Evolutionary conservation across 2,329 filamentous ascomycete genomes (phyloP), one percentile per base, ranked within the genome.

Genomic region (Magnaporthales sp.): DNA sequence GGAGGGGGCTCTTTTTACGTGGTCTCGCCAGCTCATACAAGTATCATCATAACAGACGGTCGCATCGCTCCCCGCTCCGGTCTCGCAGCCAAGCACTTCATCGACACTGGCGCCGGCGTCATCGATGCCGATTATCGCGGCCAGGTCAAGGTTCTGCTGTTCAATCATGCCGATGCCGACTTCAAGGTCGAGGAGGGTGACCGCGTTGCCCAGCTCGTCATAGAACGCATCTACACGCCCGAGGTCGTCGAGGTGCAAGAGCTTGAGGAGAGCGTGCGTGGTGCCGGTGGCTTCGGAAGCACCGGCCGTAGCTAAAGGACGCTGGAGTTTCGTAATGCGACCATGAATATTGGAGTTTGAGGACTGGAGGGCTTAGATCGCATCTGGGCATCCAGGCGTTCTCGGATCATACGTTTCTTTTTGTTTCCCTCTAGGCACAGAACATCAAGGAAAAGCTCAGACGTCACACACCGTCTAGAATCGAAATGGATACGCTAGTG

Each of bases 41-140:
- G 11, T n/a, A 15, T 5, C 58, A 26, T n/a, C 22, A 11, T 27
- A 22, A 67, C 69, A 94, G 92, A 98, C 76, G 94, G 94, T 71
- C 90, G 93, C 67, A 88, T 97, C 66, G 93, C 93, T 3, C 93
- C 93, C 10, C 91, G 93, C 70, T 95, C 91, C n/a, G 93, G 93
- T 63, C 89, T 97, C 46, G 94, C 94, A 2, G 84, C 89, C 68
- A 99, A 99, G 82, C 88, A 98, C 81, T 95, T 93, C 80, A 98
- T 99, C 76, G 93, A 97, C 77, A 95, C 91, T 0, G 93, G 96
- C 69, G 95, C 95, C 0, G 95, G 95, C 66, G 95, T 99, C 70
- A 98, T 99, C 73, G 95, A 99, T 78, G 93, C 94, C 38, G 95
- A 99, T 79, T 99, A 99, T 82, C 87, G 95, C 46, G 95, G 95